These are phyloP conservation scores for Melastoma malabathricum DNA, from an alignment of 345 rosid genomes.

Conservation along the genomic window DNA sequence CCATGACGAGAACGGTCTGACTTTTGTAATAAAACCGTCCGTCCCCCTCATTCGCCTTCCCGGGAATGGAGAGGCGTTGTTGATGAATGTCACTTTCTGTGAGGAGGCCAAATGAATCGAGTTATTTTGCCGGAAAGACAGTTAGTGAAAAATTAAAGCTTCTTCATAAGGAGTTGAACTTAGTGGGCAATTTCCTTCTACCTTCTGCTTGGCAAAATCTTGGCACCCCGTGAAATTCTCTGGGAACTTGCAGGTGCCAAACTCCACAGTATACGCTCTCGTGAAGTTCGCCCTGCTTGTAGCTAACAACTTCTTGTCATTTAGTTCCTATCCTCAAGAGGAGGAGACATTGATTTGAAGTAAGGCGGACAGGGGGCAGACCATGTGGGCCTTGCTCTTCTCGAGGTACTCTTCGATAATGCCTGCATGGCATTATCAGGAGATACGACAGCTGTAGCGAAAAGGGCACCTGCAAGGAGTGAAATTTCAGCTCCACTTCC, in stretches of 20 bases:
- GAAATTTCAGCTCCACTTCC: constrained; percentile 72
- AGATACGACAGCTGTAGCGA: constrained; percentile 46
- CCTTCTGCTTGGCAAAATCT: too few species aligned
- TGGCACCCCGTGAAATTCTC: too few species aligned
- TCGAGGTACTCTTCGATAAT: constrained; percentile 91
- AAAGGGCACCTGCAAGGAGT: constrained; percentile 56
- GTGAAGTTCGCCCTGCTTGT: constrained; percentile 81
- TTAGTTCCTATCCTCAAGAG: constrained; percentile 44
- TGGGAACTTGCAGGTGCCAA: too few species aligned
- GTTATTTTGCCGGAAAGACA: too few species aligned
- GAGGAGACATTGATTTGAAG: background rate
- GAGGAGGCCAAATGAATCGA: too few species aligned
- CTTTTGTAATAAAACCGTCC: constrained; percentile 17
- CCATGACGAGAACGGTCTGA: too few species aligned
- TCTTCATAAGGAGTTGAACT: too few species aligned
- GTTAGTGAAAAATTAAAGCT: too few species aligned
- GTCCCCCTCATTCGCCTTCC: constrained; percentile 30
- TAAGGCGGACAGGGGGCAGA: constrained; percentile 10
- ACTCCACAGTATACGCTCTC: too few species aligned
- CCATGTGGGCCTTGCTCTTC: constrained; percentile 95
- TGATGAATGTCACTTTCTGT: too few species aligned
- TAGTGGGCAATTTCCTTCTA: too few species aligned
- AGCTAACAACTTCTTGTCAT: constrained; percentile 92
- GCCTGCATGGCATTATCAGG: constrained; percentile 78
- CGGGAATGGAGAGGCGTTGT: background rate